Conservation (phyloP, 2,329 filamentous ascomycete genomes). For the Penicillium sp. region DNA sequence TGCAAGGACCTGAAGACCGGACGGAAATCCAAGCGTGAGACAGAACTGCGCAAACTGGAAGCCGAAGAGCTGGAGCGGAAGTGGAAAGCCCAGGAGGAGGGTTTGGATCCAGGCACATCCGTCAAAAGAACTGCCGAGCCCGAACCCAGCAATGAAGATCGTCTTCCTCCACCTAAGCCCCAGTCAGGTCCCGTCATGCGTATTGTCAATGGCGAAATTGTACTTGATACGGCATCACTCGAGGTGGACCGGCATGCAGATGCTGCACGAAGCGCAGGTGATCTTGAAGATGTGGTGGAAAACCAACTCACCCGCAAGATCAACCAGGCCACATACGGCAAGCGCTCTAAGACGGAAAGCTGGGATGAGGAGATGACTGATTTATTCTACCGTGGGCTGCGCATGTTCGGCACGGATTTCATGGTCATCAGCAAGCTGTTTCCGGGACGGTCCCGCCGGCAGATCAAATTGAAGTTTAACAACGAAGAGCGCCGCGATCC, state of each 20-base stretch:
- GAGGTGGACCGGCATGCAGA: constrained; percentile 54
- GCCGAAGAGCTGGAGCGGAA: constrained; percentile 49
- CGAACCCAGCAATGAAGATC: constrained; percentile 19
- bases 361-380: constrained; percentile 58
- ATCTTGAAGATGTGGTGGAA: constrained; percentile 44
- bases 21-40: constrained; percentile 54
- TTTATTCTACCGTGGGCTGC: constrained; percentile 57
- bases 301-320: constrained; percentile 45
- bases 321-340: constrained; percentile 45
- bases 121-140: constrained; percentile 26
- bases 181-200: constrained; percentile 46
- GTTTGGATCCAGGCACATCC: constrained; percentile 16
- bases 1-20: constrained; percentile 52
- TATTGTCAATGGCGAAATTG: constrained; percentile 55
- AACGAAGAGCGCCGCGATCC: constrained; percentile 56
- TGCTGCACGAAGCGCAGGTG: constrained; percentile 45
- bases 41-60: constrained; percentile 54
- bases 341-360: constrained; percentile 48
- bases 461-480: constrained; percentile 60
- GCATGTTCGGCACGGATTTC: constrained; percentile 62
- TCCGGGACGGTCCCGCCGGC: constrained; percentile 53
- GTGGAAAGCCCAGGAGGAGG: constrained; percentile 36
- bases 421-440: constrained; percentile 60
- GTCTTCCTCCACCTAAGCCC: constrained; percentile 20
- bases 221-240: constrained; percentile 49